Base-by-base conservation (phyloP, 1,139 yeast genomes). In the Yamadazyma triangularis region DNA sequence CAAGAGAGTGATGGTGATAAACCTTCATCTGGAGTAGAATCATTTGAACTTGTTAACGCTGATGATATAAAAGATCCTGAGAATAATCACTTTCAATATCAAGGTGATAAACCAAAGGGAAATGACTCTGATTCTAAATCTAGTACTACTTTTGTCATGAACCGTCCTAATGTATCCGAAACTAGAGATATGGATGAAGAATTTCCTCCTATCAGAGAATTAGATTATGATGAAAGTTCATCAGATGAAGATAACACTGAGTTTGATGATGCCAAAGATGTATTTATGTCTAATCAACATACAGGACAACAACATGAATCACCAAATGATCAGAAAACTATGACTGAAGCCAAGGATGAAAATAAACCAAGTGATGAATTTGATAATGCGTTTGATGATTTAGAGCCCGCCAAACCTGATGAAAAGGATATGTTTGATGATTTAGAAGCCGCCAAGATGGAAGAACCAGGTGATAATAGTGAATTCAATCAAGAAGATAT, bases 131-230 rank as follows among this genome's bases (percentile, higher is more conserved):
- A 18, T 3, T 15, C 12, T n/a, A 16, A 13, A 19, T 8, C 16
- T 11, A 19, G 27, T 15, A 24, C 23, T 21, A 36, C 48, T 1
- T 42, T 40, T 29, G 36, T 41, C 8, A 26, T 44, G 15, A 39
- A 36, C 11, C 15, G 22, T 8, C 18, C 21, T 7, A 24, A 19
- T 7, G 21, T 15, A 5, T 21, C 25, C 8, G 30, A 25, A 28
- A 25, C 19, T 13, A 15, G 13, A 16, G 26, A 29, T 10, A 30
- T 40, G 6, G 57, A 63, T 13, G 69, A 68, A 11, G 88, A 81
- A 42, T 81, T 81, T 53, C 91, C 91, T 9, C 86, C 91, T 19
- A 77, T 82, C 30, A 66, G 70, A 44, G 86, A 82, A 44, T 56
- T 80, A 25, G 79, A 77, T 15, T 67, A 70, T 32, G 76, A 73